Evolutionary conservation across 2,329 filamentous ascomycete genomes (phyloP).

Genomic region (Colletotrichum gigasporum): DNA sequence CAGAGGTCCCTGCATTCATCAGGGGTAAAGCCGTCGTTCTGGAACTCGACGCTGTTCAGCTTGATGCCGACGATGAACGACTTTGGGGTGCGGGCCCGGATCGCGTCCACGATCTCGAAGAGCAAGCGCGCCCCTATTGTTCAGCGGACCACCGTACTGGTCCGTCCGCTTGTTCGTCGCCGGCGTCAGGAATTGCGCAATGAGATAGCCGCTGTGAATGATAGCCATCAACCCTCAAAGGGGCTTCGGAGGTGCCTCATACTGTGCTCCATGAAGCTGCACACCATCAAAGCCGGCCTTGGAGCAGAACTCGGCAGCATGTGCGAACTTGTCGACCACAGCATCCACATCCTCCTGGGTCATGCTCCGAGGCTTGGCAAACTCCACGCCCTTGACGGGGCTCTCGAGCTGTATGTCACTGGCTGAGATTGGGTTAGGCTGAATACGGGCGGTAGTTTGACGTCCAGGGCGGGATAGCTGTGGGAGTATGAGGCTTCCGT

Average conservation of each 20-base stretch:
- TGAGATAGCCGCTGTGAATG: conserved; percentile 50
- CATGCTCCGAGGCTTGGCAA: conserved; percentile 61
- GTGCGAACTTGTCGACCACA: conserved; percentile 63
- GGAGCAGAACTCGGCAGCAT: conserved; percentile 65
- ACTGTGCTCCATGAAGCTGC: conserved; percentile 57
- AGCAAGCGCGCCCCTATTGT: conserved; percentile 58
- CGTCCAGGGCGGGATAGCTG: conserved; percentile 73
- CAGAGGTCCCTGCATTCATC: conserved; percentile 60
- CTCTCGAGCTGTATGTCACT: conserved; percentile 50
- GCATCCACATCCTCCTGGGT: conserved; percentile 60
- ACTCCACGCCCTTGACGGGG: conserved; percentile 55
- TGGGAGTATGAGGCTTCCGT: conserved; percentile 64
- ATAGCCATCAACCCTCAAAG: no score
- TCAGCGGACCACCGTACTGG: conserved; percentile 57
- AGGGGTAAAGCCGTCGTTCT: conserved; percentile 61
- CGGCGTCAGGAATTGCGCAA: conserved; percentile 53
- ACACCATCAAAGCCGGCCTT: conserved; percentile 63
- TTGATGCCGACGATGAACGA: conserved; percentile 63
- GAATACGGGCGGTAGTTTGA: conserved; percentile 50
- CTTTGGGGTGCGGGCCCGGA: conserved; percentile 41
- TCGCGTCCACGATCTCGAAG: conserved; percentile 52
- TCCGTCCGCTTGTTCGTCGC: conserved; percentile 55
- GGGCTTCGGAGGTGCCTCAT: no score
- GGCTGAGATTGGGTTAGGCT: conserved; percentile 49
- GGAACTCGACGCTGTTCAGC: conserved; percentile 67